A percentile compares a stretch with the other conserved stretches of the same genome.
These are phyloP conservation scores for Diaporthe humulicola DNA, from an alignment of 2,329 filamentous ascomycete species.

Conservation along the genomic window DNA sequence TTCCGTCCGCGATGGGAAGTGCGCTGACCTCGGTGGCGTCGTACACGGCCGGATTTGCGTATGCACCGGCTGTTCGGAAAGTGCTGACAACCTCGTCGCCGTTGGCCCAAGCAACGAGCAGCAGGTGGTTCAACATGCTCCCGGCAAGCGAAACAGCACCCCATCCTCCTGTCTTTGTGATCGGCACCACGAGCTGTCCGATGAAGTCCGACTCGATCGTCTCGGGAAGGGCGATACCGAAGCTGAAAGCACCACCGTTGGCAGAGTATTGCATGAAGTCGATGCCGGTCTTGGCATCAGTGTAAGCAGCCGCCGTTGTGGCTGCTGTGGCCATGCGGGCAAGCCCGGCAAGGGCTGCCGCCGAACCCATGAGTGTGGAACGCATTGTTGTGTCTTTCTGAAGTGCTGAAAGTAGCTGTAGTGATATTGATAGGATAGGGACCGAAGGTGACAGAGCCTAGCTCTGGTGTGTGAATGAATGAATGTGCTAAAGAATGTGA, in stretches of 20 bases:
- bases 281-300: slow-evolving; percentile 52
- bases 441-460: slow-evolving; percentile 26
- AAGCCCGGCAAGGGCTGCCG: slow-evolving; percentile 42
- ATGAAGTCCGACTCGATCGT: slow-evolving; percentile 64
- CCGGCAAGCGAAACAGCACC: slow-evolving; percentile 59
- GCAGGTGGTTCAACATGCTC: slow-evolving; percentile 57
- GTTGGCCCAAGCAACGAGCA: slow-evolving; percentile 60
- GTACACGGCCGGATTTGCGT: slow-evolving; percentile 56
- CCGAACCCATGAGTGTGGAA: slow-evolving; percentile 35
- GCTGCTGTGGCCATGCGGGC: slow-evolving; percentile 42
- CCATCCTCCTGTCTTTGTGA: slow-evolving; percentile 58
- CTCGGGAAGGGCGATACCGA: slow-evolving; percentile 65
- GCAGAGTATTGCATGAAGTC: slow-evolving; percentile 54
- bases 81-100: slow-evolving; percentile 49
- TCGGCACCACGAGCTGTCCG: slow-evolving; percentile 61
- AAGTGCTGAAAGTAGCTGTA: background rate
- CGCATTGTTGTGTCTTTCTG: slow-evolving; percentile 36
- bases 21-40: slow-evolving; percentile 51
- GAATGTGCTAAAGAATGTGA: slow-evolving; percentile 20
- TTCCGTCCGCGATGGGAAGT: slow-evolving; percentile 58
- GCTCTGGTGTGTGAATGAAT: slow-evolving; percentile 27
- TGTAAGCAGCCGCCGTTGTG: slow-evolving; percentile 51
- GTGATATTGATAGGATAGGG: background rate
- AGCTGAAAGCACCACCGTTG: slow-evolving; percentile 53
- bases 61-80: slow-evolving; percentile 47